A percentile compares a stretch with the other conserved stretches of the same genome.
phyloP scores from a whole-genome alignment of 2,329 filamentous ascomycete genomes.

The Aspergillus hiratsukae region DNA sequence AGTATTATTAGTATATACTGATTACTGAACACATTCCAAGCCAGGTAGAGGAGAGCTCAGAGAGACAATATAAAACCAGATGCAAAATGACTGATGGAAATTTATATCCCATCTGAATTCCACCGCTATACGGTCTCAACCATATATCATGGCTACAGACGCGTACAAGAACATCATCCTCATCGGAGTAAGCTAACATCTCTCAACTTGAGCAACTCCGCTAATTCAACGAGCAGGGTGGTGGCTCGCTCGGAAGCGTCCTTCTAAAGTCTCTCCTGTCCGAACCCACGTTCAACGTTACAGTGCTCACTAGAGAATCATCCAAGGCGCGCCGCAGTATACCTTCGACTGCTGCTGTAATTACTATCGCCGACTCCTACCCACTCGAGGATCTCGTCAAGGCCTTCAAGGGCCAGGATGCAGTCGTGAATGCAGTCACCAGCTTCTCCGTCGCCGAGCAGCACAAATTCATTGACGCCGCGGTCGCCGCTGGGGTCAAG shows the following conservation, averaged over 20 bases:
- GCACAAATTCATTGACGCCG: slow-evolving; percentile 12
- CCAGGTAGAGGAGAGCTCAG: no score
- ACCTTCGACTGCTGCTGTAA: neutral
- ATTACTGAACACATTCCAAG: no score
- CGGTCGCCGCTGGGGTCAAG: slow-evolving; percentile 6
- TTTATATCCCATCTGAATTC: no score
- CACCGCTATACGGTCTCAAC: no score
- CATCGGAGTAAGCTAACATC: neutral
- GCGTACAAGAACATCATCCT: slow-evolving; percentile 5
- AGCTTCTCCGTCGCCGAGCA: slow-evolving; percentile 11
- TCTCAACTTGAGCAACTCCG: no score
- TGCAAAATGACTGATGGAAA: no score
- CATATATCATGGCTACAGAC: neutral
- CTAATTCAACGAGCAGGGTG: neutral
- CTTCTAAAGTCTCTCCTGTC: slow-evolving; percentile 3
- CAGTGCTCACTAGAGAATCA: slow-evolving; percentile 1
- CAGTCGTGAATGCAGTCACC: slow-evolving; percentile 11
- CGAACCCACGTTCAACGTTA: slow-evolving; percentile 1
- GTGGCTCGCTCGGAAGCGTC: slow-evolving; percentile 2
- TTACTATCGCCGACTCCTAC: slow-evolving; percentile 2
- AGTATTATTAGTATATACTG: no score
- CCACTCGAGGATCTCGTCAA: slow-evolving; percentile 2
- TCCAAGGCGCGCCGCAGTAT: neutral
- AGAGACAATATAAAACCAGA: no score
- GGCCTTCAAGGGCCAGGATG: slow-evolving; percentile 15